Conservation (phyloP, 202 grass and related monocot genomes). For the Schoenoplectus triqueter region DNA sequence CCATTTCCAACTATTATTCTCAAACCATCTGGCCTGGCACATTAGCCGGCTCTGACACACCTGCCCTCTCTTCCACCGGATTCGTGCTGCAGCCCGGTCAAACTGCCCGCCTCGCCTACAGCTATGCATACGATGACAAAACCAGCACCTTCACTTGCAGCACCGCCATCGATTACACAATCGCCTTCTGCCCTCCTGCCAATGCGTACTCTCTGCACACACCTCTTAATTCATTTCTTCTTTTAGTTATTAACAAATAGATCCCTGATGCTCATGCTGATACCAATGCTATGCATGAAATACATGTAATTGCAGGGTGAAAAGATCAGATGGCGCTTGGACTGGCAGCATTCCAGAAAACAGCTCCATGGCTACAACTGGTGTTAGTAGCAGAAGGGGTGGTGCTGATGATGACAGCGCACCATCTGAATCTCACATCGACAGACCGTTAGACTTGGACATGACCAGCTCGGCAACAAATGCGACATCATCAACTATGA, state of each 20-base stretch:
- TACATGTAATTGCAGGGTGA: conserved; percentile 48
- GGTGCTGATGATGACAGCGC: neutral
- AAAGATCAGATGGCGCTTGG: conserved; percentile 58
- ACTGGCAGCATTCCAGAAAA: conserved; percentile 36
- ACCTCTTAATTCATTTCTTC: neutral
- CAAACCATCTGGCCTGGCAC: conserved; percentile 86
- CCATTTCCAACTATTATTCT: conserved; percentile 77
- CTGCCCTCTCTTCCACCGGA: conserved; percentile 72
- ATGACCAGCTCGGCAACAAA: conserved; percentile 40
- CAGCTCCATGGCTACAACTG: neutral
- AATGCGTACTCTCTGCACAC: conserved; percentile 41
- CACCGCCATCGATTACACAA: conserved; percentile 65
- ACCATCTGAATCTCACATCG: conserved; percentile 12
- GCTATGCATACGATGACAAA: conserved; percentile 86
- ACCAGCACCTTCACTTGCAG: conserved; percentile 87
- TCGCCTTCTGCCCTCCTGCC: conserved; percentile 73
- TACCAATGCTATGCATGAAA: neutral
- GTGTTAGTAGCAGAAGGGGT: conserved; percentile 26
- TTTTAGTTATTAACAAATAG: neutral
- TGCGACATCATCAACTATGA: neutral
- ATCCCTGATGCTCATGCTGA: neutral
- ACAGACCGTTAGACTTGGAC: neutral
- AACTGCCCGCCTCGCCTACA: conserved; percentile 67
- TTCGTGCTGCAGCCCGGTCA: conserved; percentile 65
- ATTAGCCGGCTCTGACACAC: conserved; percentile 73